Base-by-base conservation (phyloP, 2,329 filamentous ascomycete species). In the Eutypella sp. region DNA sequence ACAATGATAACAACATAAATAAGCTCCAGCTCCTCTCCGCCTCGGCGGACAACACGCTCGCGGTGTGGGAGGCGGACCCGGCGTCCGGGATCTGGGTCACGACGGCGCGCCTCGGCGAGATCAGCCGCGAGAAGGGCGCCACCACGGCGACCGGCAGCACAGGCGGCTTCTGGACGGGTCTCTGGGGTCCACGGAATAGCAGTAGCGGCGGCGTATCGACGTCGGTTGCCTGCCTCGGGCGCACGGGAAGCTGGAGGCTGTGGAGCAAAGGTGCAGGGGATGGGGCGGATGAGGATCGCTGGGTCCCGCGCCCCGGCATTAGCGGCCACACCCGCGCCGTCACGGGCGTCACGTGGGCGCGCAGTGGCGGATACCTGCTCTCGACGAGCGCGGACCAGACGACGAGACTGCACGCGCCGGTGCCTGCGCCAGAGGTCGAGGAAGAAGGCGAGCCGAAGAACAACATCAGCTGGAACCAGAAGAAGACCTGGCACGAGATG, bases 111-210 rank as follows among this genome's bases (percentile, higher is more conserved):
- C 78, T 99, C 33, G 93, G 93, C 38, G 93, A 97, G 66, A 95
- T 97, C 46, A 96, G 89, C 64, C 80, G 87, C 15, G 89, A 95
- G 60, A 97, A 99, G 63, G 93, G 93, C 8, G 93, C 93, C 0
- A 97, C 93, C 0, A 96, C 92, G 3, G 93, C 93, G 0, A 99
- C 93, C 0, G 93, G 93, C 40, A 96, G 91, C 64, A 89, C 90
- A 1, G 93, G 93, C 51, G 93, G 93, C 0, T 96, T 97, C 65
- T 99, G 93, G 92, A 90, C 87, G 11, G 92, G 91, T 1, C 75
- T 97, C 1, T 99, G 93, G 93, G 86, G 87, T 5, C 88, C 89
- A n/a, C n/a, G n/a, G n/a, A n/a, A n/a, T n/a, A n/a, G n/a, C n/a
- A n/a, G n/a, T n/a, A n/a, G n/a, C n/a, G n/a, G n/a, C 29, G 29